A percentile compares a stretch with the other conserved stretches of the same genome.
Conservation (phyloP, 179 eudicot species). For the Drosera spatulata region DNA sequence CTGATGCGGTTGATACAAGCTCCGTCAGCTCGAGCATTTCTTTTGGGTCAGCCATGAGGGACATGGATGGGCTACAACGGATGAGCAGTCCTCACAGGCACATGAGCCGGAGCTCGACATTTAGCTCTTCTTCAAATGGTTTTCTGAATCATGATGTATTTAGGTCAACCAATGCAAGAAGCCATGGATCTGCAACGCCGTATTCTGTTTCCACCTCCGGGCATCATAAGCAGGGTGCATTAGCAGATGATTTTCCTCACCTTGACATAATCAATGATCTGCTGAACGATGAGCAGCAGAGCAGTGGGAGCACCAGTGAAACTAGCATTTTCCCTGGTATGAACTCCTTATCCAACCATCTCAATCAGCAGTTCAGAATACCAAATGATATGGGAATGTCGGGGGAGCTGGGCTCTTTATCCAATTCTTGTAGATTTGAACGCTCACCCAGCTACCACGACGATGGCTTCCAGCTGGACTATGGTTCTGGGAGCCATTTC, state of each 20-base stretch:
- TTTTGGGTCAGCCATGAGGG: constrained; percentile 33
- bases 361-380: constrained; percentile 38
- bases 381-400: constrained; percentile 39
- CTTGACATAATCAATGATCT: constrained; percentile 91
- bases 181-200: constrained; percentile 6
- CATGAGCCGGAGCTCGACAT: constrained; percentile 26
- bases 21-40: constrained; percentile 27
- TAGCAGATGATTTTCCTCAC: constrained; percentile 85
- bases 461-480: constrained; percentile 40
- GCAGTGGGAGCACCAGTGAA: constrained; percentile 21
- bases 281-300: constrained; percentile 67
- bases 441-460: constrained; percentile 43
- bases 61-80: constrained; percentile 38
- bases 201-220: constrained; percentile 42
- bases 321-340: constrained; percentile 28
- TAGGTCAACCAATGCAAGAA: constrained; percentile 22
- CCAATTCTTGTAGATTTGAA: constrained; percentile 57
- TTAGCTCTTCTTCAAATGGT: constrained; percentile 28
- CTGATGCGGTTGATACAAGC: constrained; percentile 32
- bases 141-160: constrained; percentile 28
- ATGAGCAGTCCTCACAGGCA: constrained; percentile 35
- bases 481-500: constrained; percentile 28
- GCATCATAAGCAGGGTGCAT: constrained; percentile 28
- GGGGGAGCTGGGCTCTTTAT: constrained; percentile 27
- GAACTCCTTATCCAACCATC: constrained; percentile 28